Evolutionary conservation across 805 yeast genomes (phyloP), one percentile per base, ranked within the genome.

Genomic region (Yarrowia deformans): DNA sequence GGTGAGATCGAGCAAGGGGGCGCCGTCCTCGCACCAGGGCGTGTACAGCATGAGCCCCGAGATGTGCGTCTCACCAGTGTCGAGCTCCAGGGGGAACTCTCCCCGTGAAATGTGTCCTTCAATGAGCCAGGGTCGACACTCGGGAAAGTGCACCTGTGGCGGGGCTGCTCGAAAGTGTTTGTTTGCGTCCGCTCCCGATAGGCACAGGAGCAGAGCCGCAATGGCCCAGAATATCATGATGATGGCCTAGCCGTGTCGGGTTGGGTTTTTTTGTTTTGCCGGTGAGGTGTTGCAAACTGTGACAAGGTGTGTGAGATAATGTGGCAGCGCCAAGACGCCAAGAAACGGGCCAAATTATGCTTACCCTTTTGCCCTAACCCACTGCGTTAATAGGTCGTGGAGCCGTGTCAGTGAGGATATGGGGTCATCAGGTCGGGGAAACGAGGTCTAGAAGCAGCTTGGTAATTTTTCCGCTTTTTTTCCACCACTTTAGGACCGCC

Each of bases 291-390:
- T 42, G 40, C 1, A 10, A 9, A 10, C 12, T 8, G 39, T 35
- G 39, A 1, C 1, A 35, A 8, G 9, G 39, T 8, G 39, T 4
- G 40, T 13, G n/a, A 23, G 61, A 16, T 54, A 18, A 37, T 54
- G 61, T 37, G 40, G 13, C 16, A 16, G 39, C 32, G 64, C 64
- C 64, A 58, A 58, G 64, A 58, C 64, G 64, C 64, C 64, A 58
- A 58, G 64, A 58, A 58, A 58, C 64, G 64, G 64, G 50, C 64
- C 64, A 58, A 58, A 43, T 58, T 58, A 58, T 42, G 64, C 64
- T 58, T 58, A 42, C 40, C 61, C 46, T 35, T 13, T 34, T 9
- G 23, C 61, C 61, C 61, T 55, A 39, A 39, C 61, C 61, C 45
- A n/a, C 46, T 14, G 19, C 10, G 23, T 19, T 4, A n/a, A 8